phyloP scores from a whole-genome alignment of 1,284 basidiomycete genomes.

The Kalmanozyma brasiliensis region DNA sequence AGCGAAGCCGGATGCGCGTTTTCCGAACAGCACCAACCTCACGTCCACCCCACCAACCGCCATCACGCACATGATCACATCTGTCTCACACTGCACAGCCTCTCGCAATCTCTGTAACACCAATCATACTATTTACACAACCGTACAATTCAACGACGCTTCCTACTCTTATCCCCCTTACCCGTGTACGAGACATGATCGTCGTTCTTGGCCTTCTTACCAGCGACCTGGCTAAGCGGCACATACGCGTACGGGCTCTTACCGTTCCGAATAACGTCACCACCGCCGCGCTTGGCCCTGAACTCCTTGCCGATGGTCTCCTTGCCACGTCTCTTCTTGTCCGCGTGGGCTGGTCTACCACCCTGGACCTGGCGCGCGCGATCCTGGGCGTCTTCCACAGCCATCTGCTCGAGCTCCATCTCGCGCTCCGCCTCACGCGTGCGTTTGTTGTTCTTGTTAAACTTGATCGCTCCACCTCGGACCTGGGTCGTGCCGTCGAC shows the following conservation, averaged over 20 bases:
- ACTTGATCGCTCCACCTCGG: slow-evolving; percentile 85
- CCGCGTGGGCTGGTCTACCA: slow-evolving; percentile 11
- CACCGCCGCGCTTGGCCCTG: slow-evolving; percentile 57
- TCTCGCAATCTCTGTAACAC: no score
- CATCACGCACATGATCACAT: slow-evolving; percentile 1
- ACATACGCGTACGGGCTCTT: slow-evolving; percentile 89
- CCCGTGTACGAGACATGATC: slow-evolving; percentile 49
- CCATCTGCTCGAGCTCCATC: slow-evolving; percentile 56
- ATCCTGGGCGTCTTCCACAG: slow-evolving; percentile 51
- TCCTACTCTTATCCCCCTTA: slow-evolving; percentile 42
- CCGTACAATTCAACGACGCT: slow-evolving; percentile 31
- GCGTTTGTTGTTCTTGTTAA: slow-evolving; percentile 82
- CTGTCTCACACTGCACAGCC: no score
- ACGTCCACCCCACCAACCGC: slow-evolving; percentile 16
- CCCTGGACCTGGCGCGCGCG: slow-evolving; percentile 34
- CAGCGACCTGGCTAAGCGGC: slow-evolving; percentile 58
- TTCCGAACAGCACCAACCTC: slow-evolving; percentile 11
- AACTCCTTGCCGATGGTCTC: slow-evolving; percentile 63
- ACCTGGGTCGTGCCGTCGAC: slow-evolving; percentile 85
- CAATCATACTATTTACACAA: no score
- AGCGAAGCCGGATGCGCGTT: slow-evolving; percentile 36
- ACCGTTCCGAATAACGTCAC: slow-evolving; percentile 78
- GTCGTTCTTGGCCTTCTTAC: slow-evolving; percentile 51
- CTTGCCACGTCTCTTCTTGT: slow-evolving; percentile 50
- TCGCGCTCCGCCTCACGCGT: slow-evolving; percentile 61